These are phyloP conservation scores for Pythium guiyangense DNA, from an alignment of 352 stramenopile genomes.

Conservation along the genomic window DNA sequence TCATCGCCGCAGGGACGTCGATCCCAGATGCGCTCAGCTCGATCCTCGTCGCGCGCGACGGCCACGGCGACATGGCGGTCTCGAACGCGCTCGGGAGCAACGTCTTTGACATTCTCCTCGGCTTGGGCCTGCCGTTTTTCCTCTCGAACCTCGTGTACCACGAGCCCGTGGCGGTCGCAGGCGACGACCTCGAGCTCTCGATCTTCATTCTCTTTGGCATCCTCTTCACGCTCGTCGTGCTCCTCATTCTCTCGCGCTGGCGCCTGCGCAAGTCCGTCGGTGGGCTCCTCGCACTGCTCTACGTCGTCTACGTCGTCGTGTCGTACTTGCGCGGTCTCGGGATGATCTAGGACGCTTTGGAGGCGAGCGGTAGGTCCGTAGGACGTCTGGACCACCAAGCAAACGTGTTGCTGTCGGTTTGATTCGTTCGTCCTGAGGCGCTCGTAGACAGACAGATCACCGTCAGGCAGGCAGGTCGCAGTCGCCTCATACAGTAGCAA, in stretches of 20 bases:
- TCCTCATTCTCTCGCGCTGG: conserved; percentile 52
- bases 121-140: conserved; percentile 71
- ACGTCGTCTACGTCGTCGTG: conserved; percentile 52
- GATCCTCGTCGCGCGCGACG: conserved; percentile 72
- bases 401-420: too few species aligned
- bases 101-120: conserved; percentile 83
- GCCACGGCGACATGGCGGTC: conserved; percentile 81
- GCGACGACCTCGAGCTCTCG: conserved; percentile 50
- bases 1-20: conserved; percentile 73
- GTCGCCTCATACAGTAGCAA: too few species aligned
- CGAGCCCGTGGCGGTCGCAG: conserved; percentile 38
- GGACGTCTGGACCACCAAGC: not conserved
- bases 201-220: conserved; percentile 67
- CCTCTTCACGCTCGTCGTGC: conserved; percentile 41
- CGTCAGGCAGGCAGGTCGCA: too few species aligned
- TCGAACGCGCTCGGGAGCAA: conserved; percentile 84
- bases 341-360: conserved; percentile 36
- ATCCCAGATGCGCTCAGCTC: conserved; percentile 75
- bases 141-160: conserved; percentile 73
- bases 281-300: conserved; percentile 37
- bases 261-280: conserved; percentile 38
- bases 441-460: too few species aligned
- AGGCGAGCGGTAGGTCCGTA: too few species aligned
- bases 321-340: conserved; percentile 52
- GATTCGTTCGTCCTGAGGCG: too few species aligned